These are phyloP conservation scores for Sphenostylis stenocarpa DNA, from an alignment of 306 rosid genomes.

Conservation along the genomic window DNA sequence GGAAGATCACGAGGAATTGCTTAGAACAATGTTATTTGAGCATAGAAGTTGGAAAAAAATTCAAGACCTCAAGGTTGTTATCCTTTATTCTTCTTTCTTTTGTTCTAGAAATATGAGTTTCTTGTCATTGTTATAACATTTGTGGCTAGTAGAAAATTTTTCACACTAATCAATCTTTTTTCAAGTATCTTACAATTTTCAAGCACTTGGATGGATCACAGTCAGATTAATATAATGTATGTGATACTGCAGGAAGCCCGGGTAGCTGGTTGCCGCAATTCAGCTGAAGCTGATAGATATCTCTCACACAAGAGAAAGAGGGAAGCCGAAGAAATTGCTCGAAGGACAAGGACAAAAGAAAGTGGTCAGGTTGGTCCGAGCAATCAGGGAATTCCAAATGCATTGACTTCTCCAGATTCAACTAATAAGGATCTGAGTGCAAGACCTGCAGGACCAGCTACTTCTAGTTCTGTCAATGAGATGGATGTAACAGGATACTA, in stretches of 20 bases:
- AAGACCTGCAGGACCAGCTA: constrained; percentile 63
- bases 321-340: constrained; percentile 67
- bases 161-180: not conserved
- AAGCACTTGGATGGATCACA: too few species aligned
- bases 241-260: constrained; percentile 69
- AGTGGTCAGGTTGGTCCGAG: constrained; percentile 59
- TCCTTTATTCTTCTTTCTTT: not conserved
- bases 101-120: not conserved
- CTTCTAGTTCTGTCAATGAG: constrained; percentile 59
- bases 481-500: constrained; percentile 60
- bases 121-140: not conserved
- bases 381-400: constrained; percentile 66
- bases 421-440: constrained; percentile 58
- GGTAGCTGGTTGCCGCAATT: constrained; percentile 75
- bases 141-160: not conserved
- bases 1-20: constrained; percentile 83
- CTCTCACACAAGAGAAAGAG: constrained; percentile 59
- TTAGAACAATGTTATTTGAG: constrained; percentile 58
- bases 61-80: constrained; percentile 92
- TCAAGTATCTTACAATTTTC: too few species aligned
- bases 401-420: constrained; percentile 59
- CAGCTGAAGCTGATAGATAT: constrained; percentile 74
- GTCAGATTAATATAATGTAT: too few species aligned
- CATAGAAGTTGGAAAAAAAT: constrained; percentile 69
- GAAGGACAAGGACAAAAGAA: constrained; percentile 62